Percentiles rank a stretch among this genome's conserved stretches.
Evolutionary conservation across 306 rosid species (phyloP).

Genomic region (Canavalia gladiata): DNA sequence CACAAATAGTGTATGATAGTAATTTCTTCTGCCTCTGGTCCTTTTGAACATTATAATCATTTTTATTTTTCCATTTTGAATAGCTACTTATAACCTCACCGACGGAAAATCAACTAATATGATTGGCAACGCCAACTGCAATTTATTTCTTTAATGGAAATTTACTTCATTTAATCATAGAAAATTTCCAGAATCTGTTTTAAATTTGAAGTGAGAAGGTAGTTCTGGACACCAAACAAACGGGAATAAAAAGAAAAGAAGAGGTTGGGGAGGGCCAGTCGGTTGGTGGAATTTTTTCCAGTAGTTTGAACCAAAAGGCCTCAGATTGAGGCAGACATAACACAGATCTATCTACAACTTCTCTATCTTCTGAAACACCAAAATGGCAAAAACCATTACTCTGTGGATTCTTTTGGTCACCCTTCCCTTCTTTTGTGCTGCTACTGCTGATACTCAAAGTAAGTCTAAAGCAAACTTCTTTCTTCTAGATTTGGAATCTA

Average conservation of each 20-base stretch:
- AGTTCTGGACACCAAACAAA: neutral
- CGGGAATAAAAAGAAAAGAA: neutral
- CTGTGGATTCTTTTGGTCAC: conserved; percentile 18
- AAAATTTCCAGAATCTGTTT: conserved; percentile 28
- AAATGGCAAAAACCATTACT: conserved; percentile 59
- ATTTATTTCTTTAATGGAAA: conserved; percentile 18
- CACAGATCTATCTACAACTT: conserved; percentile 31
- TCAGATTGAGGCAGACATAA: conserved; percentile 50
- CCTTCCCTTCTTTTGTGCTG: conserved; percentile 46
- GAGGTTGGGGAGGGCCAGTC: conserved; percentile 41
- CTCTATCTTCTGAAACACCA: conserved; percentile 34
- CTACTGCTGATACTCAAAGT: conserved; percentile 54
- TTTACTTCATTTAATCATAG: neutral
- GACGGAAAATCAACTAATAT: conserved; percentile 41
- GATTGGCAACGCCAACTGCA: conserved; percentile 4
- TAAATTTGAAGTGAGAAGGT: conserved; percentile 1
- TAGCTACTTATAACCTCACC: conserved; percentile 28
- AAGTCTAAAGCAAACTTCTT: conserved; percentile 11
- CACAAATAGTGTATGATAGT: neutral
- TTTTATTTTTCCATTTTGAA: neutral
- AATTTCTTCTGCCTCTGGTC: neutral
- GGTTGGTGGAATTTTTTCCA: conserved; percentile 48
- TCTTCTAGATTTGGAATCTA: conserved; percentile 34
- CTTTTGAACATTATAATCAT: neutral
- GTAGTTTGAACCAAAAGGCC: conserved; percentile 11